Evolutionary conservation across 2,329 filamentous ascomycete species (phyloP).

Genomic region (Sclerotiophoma versabilis): DNA sequence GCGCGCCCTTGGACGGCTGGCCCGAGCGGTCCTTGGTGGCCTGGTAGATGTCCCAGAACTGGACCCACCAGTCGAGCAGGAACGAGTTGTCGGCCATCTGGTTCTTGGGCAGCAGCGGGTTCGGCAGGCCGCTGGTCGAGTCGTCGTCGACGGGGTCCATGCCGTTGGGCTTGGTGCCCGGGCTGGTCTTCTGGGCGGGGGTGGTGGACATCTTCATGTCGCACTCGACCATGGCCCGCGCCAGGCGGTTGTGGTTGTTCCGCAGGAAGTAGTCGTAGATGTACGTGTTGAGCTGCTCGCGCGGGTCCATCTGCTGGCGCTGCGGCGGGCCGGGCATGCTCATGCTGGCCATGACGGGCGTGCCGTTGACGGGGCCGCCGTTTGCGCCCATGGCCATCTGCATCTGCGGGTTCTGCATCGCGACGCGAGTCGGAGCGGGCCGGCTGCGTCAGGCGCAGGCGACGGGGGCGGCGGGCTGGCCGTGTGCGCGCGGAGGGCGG

Average conservation of each 20-base stretch:
- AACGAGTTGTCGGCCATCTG: slow-evolving; percentile 77
- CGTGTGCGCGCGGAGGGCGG: slow-evolving; percentile 6
- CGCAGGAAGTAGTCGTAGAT: slow-evolving; percentile 93
- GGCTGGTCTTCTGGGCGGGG: slow-evolving; percentile 67
- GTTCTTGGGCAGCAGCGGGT: slow-evolving; percentile 69
- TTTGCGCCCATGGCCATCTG: slow-evolving; percentile 72
- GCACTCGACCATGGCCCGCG: slow-evolving; percentile 64
- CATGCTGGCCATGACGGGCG: slow-evolving; percentile 71
- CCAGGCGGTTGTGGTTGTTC: slow-evolving; percentile 83
- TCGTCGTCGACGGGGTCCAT: slow-evolving; percentile 80
- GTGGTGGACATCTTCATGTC: slow-evolving; percentile 64
- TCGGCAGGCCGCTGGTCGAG: slow-evolving; percentile 84
- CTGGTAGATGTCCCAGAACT: slow-evolving; percentile 96
- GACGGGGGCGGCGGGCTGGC: not conserved
- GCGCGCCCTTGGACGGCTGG: slow-evolving; percentile 54
- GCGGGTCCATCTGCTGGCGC: slow-evolving; percentile 43
- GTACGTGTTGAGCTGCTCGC: slow-evolving; percentile 77
- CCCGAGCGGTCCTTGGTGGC: slow-evolving; percentile 70
- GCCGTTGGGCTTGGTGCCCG: slow-evolving; percentile 70
- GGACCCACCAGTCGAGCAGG: slow-evolving; percentile 95
- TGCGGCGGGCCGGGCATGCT: slow-evolving; percentile 37
- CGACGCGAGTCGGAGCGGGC: slow-evolving; percentile 20
- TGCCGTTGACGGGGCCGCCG: slow-evolving; percentile 69
- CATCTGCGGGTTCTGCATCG: slow-evolving; percentile 60
- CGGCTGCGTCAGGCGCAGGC: slow-evolving; percentile 23